These are phyloP conservation scores for Plasmodium yoelii DNA, from an alignment of 169 alveolate species.

Conservation along the genomic window DNA sequence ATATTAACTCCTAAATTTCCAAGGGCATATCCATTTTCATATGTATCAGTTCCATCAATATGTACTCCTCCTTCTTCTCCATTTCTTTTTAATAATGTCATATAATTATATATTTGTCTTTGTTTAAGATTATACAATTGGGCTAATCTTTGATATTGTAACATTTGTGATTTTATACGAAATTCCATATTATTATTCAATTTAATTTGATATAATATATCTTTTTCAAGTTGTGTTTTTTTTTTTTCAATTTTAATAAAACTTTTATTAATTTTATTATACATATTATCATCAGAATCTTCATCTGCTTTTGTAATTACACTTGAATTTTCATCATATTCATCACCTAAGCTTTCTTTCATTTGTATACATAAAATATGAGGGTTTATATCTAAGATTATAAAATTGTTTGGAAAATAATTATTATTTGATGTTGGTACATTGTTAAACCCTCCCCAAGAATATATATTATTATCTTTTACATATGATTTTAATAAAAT, in stretches of 20 bases:
- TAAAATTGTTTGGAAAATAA: constrained; percentile 57
- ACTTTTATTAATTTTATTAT: constrained; percentile 34
- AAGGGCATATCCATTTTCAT: neutral
- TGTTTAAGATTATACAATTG: constrained; percentile 44
- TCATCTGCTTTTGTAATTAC: constrained; percentile 40
- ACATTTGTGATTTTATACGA: constrained; percentile 39
- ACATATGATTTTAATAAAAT: constrained; percentile 68
- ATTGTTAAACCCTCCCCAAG: constrained; percentile 79
- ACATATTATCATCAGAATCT: constrained; percentile 30
- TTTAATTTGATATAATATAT: constrained; percentile 45
- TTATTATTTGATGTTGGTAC: constrained; percentile 12
- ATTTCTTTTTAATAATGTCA: no score
- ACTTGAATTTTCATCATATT: constrained; percentile 43
- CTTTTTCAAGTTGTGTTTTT: constrained; percentile 56
- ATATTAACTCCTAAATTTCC: neutral
- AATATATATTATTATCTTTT: constrained; percentile 43
- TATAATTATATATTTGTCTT: constrained; percentile 8
- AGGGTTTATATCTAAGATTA: constrained; percentile 24
- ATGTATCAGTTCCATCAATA: no score
- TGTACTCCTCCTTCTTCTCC: no score
- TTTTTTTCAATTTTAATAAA: constrained; percentile 34
- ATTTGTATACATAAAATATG: constrained; percentile 37
- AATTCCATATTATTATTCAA: constrained; percentile 44
- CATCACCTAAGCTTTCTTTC: constrained; percentile 51
- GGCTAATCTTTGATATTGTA: constrained; percentile 39